Conservation (phyloP, 257 asterid species). For the Misopates orontium region DNA sequence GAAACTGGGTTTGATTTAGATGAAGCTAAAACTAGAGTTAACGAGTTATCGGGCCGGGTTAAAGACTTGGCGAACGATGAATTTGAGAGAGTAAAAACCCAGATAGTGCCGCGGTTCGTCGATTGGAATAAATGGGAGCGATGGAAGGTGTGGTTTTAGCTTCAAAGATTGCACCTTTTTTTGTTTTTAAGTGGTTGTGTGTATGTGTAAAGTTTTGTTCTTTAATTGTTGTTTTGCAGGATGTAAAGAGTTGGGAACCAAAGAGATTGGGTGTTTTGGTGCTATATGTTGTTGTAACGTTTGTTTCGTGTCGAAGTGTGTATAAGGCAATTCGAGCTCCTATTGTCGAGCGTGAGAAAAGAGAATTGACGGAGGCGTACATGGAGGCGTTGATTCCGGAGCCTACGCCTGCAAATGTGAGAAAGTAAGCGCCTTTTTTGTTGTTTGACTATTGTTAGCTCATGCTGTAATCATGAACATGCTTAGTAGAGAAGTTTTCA, state of each 20-base stretch:
- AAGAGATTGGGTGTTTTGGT: constrained; percentile 70
- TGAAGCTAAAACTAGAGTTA: constrained; percentile 36
- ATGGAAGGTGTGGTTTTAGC: constrained; percentile 73
- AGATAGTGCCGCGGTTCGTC: constrained; percentile 60
- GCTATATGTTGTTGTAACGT: constrained; percentile 49
- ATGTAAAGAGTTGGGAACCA: constrained; percentile 76
- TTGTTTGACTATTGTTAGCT: constrained; percentile 6
- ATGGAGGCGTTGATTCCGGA: constrained; percentile 97
- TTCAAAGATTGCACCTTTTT: neutral
- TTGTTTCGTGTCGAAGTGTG: constrained; percentile 59
- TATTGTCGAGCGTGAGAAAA: constrained; percentile 61
- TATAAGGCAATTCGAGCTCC: constrained; percentile 79
- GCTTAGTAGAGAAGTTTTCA: constrained; percentile 14
- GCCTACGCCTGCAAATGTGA: constrained; percentile 82
- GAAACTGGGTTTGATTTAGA: constrained; percentile 69
- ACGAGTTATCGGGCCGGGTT: constrained; percentile 41
- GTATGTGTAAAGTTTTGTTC: constrained; percentile 6
- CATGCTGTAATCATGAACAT: constrained; percentile 7
- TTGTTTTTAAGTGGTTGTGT: neutral
- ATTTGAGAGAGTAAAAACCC: constrained; percentile 50
- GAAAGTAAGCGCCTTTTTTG: constrained; percentile 50
- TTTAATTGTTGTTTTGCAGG: constrained; percentile 47
- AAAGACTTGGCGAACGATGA: constrained; percentile 37
- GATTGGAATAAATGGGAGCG: constrained; percentile 80
- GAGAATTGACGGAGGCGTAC: constrained; percentile 78